A percentile compares a stretch with the other conserved stretches of the same genome.
phyloP scores from a whole-genome alignment of 495 filamentous ascomycete species.

The Talaromyces ruber region DNA sequence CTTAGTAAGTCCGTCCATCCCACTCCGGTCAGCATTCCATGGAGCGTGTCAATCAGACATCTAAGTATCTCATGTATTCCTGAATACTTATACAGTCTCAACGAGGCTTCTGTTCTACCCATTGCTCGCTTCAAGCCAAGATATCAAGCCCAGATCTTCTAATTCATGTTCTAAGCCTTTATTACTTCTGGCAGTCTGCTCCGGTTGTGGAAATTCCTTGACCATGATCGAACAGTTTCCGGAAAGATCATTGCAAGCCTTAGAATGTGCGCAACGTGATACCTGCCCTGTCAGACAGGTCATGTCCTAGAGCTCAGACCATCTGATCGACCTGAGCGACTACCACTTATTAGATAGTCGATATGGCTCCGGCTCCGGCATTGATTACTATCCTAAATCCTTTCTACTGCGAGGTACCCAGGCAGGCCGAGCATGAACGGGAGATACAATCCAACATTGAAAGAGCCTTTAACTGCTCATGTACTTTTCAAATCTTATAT shows the following conservation, averaged over 20 bases:
- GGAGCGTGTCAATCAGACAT: not conserved
- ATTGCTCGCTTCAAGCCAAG: not conserved
- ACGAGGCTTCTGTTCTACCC: not conserved
- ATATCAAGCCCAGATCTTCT: not conserved
- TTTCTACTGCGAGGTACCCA: not conserved
- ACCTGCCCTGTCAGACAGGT: not conserved
- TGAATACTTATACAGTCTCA: not conserved
- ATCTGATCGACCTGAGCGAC: not conserved
- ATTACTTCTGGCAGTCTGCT: not conserved
- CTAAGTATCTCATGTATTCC: not conserved
- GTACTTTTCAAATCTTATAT: not conserved
- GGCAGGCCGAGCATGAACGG: too few relatives aligned
- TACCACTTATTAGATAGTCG: not conserved
- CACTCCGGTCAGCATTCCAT: not conserved
- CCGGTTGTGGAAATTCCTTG: not conserved
- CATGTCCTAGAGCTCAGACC: not conserved
- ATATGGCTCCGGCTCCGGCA: not conserved
- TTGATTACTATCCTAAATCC: not conserved
- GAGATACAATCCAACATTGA: not conserved
- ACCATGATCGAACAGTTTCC: not conserved
- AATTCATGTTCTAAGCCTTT: not conserved
- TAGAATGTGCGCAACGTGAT: not conserved
- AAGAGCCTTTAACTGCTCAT: not conserved
- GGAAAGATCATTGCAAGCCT: not conserved
- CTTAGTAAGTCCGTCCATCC: not conserved